Evolutionary conservation across 441 rosid genomes (phyloP).

Genomic region (Hypseocharis bilobata): DNA sequence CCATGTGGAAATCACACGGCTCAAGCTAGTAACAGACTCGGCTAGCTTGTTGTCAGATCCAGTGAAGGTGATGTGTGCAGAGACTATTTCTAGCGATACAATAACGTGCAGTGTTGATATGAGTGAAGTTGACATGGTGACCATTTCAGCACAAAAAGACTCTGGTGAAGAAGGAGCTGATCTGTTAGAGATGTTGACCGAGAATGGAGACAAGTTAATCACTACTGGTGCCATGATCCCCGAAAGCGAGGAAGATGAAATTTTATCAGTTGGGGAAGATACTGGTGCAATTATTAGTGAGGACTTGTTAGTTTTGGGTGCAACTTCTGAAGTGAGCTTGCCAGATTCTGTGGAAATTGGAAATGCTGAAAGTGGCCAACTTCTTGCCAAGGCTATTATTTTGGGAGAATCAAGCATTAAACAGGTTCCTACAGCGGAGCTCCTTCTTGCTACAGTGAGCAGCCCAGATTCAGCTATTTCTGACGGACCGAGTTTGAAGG

Average conservation of each 20-base stretch:
- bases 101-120: too few species aligned
- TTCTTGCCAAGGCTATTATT: conserved; percentile 51
- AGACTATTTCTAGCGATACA: too few species aligned
- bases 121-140: too few species aligned
- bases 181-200: conserved; percentile 34
- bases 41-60: conserved; percentile 36
- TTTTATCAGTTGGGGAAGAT: conserved; percentile 52
- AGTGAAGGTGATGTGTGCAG: conserved; percentile 29
- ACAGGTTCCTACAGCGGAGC: conserved; percentile 28
- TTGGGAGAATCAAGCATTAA: conserved; percentile 32
- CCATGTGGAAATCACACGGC: conserved; percentile 32
- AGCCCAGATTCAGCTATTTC: conserved; percentile 23
- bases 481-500: conserved; percentile 27
- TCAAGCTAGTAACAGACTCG: conserved; percentile 34
- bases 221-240: conserved; percentile 27
- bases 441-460: conserved; percentile 29
- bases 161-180: conserved; percentile 24
- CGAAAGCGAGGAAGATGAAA: conserved; percentile 51
- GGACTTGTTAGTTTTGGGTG: conserved; percentile 38
- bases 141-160: too few species aligned
- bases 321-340: conserved; percentile 34
- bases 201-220: conserved; percentile 28
- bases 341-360: conserved; percentile 32
- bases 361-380: conserved; percentile 27
- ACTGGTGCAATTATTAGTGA: conserved; percentile 56